Evolutionary conservation across 805 yeast species (phyloP).

Genomic region (Wickerhamiella occidentalis): DNA sequence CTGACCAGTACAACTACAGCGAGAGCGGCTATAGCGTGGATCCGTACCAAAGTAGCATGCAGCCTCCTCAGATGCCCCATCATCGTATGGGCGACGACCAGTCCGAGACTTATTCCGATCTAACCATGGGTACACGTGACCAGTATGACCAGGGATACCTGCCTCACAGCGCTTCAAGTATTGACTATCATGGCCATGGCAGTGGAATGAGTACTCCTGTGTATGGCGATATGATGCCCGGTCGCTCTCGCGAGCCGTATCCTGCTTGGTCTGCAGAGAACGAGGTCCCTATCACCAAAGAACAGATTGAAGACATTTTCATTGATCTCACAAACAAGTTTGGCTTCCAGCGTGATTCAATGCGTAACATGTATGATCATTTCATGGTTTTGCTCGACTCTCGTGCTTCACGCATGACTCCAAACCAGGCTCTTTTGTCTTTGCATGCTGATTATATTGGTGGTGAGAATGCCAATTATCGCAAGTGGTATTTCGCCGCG

Average conservation of each 20-base stretch:
- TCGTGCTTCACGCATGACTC: conserved; percentile 66
- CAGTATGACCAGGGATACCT: conserved; percentile 28
- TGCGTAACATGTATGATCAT: conserved; percentile 69
- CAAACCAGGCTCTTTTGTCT: conserved; percentile 56
- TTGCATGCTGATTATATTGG: conserved; percentile 89
- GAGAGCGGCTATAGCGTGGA: conserved; percentile 34
- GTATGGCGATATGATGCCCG: conserved; percentile 42
- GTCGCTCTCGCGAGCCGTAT: conserved; percentile 70
- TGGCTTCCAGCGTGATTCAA: conserved; percentile 76
- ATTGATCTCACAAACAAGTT: conserved; percentile 45
- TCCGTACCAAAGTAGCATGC: conserved; percentile 34
- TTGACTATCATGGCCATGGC: conserved; percentile 38
- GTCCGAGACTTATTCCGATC: conserved; percentile 32
- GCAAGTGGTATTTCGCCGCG: conserved; percentile 88
- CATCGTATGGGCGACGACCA: conserved; percentile 25
- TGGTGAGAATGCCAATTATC: conserved; percentile 74
- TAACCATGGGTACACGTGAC: conserved; percentile 34
- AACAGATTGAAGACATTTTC: conserved; percentile 52
- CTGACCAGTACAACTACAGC: conserved; percentile 30
- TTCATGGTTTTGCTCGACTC: conserved; percentile 75
- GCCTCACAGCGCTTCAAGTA: conserved; percentile 24
- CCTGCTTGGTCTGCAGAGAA: conserved; percentile 99
- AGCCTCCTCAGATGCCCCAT: conserved; percentile 21
- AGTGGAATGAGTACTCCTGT: conserved; percentile 93
- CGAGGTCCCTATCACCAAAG: conserved; percentile 61